A percentile compares a stretch with the other conserved stretches of the same genome.
Conservation (phyloP, 441 rosid genomes). For the Raphanus hybrid region DNA sequence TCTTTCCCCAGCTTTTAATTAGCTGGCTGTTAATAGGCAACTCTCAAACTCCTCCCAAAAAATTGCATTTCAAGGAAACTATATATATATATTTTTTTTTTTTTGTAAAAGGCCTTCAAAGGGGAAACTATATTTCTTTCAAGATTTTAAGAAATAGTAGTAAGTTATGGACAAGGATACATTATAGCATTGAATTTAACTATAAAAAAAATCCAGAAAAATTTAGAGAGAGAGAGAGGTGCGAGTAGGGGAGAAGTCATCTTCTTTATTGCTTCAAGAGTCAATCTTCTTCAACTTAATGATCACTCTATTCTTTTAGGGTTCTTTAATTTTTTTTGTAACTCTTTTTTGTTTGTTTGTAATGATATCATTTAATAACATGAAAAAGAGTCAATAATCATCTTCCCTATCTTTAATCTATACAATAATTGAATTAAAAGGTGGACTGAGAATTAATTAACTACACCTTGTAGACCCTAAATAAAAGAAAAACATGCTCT, state of each 20-base stretch:
- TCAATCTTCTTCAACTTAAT: conserved; percentile 50
- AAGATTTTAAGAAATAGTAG: conserved; percentile 3
- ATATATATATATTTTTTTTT: no score
- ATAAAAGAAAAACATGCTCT: background rate
- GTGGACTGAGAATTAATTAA: conserved; percentile 21
- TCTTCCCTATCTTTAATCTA: conserved; percentile 16
- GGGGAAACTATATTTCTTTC: no score
- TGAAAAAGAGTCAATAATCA: conserved; percentile 26
- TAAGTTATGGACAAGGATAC: background rate
- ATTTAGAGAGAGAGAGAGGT: conserved; percentile 18
- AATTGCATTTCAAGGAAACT: no score
- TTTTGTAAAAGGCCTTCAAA: no score
- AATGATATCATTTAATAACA: conserved; percentile 25
- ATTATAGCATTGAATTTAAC: background rate
- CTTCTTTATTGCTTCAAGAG: conserved; percentile 76
- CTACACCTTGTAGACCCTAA: conserved; percentile 27
- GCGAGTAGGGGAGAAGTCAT: conserved; percentile 78
- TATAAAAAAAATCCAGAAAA: background rate
- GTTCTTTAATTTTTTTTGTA: conserved; percentile 17
- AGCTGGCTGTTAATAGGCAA: conserved; percentile 34
- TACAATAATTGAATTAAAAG: conserved; percentile 33
- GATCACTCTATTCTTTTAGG: conserved; percentile 27
- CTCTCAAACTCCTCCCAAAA: background rate
- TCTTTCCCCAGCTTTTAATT: conserved; percentile 39
- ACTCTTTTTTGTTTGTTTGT: background rate